Evolutionary conservation across 148 eudicot species (phyloP), one percentile per base, ranked within the genome.

Genomic region (Simmondsia chinensis): DNA sequence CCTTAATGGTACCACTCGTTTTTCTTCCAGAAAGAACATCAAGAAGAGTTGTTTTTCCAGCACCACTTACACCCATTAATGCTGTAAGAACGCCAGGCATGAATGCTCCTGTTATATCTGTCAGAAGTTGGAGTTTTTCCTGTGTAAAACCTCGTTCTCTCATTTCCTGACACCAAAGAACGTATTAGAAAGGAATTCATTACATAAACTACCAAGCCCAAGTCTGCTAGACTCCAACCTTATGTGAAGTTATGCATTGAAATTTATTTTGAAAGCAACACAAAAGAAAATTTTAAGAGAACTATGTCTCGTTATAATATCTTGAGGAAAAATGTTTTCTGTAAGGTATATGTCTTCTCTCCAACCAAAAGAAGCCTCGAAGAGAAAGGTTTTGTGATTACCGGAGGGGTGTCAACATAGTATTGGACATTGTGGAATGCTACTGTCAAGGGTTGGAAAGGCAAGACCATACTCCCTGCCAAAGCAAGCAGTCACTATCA

Each of bases 41-140:
- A 2, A 87, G 59, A 63, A 87, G 94, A 45, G 96, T 87, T 11
- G 94, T 87, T 56, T 83, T 87, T 12, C 96, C 94, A 57, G 94
- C 86, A 34, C 96, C 96, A 61, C 89, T 87, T 17, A 83, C 81
- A 26, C 94, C 96, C 94, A 83, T 77, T 22, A 87, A 58, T 6
- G 85, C 94, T 13, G 88, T 76, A 44, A 87, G 82, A 54, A 76
- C 72, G 39, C 94, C 94, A 19, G 94, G 94, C 54, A 63, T 72
- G 9, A 87, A 70, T 26, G 75, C 67, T 44, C 96, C 80, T 5
- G 83, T 79, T 1, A 87, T 68, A 48, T 59, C 77, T 64, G 37
- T 47, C 60, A 83, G 80, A 50, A 83, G 78, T 53, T 73, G 76
- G 19, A 79, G 65, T 39, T 42, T 70, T 48, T 83, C 77, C 40